Conservation (phyloP, 768 basidiomycete species). For the Podaxis mareebaensis region DNA sequence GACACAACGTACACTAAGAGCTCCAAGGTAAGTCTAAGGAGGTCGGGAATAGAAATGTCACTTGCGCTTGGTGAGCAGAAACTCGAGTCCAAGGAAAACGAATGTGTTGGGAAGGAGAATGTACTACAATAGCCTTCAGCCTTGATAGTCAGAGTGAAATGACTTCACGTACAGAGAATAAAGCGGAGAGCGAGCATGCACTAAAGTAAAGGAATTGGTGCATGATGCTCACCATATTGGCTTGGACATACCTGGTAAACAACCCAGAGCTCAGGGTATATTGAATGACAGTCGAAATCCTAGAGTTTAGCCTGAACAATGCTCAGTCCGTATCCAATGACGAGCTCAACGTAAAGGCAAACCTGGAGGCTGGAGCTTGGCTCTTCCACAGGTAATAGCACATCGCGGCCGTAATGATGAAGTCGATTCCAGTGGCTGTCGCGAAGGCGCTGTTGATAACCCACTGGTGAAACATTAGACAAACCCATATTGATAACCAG, state of each 20-base stretch:
- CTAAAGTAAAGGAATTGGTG: constrained; percentile 23
- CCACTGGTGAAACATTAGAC: constrained; percentile 33
- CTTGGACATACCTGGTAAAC: constrained; percentile 34
- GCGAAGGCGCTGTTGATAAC: constrained; percentile 41
- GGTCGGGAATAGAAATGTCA: neutral
- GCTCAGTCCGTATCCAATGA: neutral
- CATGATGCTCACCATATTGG: neutral
- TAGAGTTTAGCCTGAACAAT: constrained; percentile 31
- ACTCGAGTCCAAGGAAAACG: constrained; percentile 42
- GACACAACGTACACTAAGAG: constrained; percentile 50
- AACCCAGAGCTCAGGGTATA: constrained; percentile 39
- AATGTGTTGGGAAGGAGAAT: constrained; percentile 44
- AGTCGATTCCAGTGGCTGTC: constrained; percentile 44
- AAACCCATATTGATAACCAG: neutral
- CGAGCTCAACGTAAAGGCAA: neutral
- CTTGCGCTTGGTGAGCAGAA: constrained; percentile 46
- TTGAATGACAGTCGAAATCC: constrained; percentile 36
- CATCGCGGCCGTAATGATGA: constrained; percentile 40
- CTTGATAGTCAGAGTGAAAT: neutral
- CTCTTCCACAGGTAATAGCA: constrained; percentile 37
- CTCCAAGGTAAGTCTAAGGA: neutral
- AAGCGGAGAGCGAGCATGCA: constrained; percentile 43
- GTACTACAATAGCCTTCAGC: constrained; percentile 28
- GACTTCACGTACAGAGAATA: constrained; percentile 38
- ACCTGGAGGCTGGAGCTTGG: constrained; percentile 27